Evolutionary conservation across 306 rosid species (phyloP).

Genomic region (Inga leiocalycina): DNA sequence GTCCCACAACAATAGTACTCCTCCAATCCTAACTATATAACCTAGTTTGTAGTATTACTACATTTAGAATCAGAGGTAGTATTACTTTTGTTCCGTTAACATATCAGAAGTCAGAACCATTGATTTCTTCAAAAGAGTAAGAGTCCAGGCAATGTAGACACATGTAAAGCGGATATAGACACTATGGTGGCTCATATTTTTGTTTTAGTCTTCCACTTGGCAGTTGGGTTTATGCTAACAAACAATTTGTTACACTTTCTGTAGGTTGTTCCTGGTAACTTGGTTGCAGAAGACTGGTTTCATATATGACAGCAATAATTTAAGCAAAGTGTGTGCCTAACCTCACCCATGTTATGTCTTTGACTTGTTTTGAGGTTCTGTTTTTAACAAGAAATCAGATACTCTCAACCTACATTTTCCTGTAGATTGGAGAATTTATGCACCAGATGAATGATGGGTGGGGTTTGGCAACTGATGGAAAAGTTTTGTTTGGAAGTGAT

Average conservation of each 20-base stretch:
- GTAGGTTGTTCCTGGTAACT: slow-evolving; percentile 72
- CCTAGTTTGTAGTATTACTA: too few species aligned
- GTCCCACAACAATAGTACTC: not conserved
- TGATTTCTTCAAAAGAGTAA: not conserved
- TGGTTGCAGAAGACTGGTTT: slow-evolving; percentile 65
- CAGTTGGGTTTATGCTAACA: not conserved
- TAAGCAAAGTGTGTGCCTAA: slow-evolving; percentile 59
- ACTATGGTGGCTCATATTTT: not conserved
- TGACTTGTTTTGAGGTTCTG: not conserved
- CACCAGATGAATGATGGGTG: slow-evolving; percentile 92
- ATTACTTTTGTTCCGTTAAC: not conserved
- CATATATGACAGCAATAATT: slow-evolving; percentile 57
- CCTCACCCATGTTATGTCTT: slow-evolving; percentile 25
- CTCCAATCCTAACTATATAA: too few species aligned
- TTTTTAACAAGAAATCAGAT: slow-evolving; percentile 8
- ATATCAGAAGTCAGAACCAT: not conserved
- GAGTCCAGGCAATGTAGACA: not conserved
- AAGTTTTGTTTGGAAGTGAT: slow-evolving; percentile 86
- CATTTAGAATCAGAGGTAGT: not conserved
- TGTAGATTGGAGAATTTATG: slow-evolving; percentile 64
- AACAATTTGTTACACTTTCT: slow-evolving; percentile 29
- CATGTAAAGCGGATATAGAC: not conserved
- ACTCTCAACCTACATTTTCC: slow-evolving; percentile 2
- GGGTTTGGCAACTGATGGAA: slow-evolving; percentile 95
- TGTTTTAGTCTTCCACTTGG: not conserved